Evolutionary conservation across 179 eudicot genomes (phyloP).

Genomic region (Beta macrorhiza): DNA sequence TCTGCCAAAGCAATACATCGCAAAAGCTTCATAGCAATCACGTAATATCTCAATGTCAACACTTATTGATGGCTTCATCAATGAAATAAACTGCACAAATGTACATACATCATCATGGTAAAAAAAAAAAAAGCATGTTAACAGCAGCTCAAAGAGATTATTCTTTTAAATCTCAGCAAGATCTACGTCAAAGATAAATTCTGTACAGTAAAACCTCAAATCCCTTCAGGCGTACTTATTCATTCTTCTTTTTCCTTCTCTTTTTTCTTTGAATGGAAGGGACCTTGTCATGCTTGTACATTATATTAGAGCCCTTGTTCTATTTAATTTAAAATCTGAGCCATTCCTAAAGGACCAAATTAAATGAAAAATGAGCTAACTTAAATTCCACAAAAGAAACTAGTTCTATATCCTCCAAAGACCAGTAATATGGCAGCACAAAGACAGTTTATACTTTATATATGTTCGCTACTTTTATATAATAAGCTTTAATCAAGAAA

Average conservation of each 20-base stretch:
- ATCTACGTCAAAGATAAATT: neutral
- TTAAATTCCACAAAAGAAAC: too few relatives aligned
- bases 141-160: neutral
- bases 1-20: conserved; percentile 99
- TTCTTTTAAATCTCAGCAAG: neutral
- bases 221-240: neutral
- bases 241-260: neutral
- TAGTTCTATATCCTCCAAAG: neutral
- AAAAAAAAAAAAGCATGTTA: neutral
- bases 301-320: neutral
- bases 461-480: neutral
- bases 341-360: neutral
- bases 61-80: conserved; percentile 82
- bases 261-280: neutral
- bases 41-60: conserved; percentile 89
- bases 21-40: conserved; percentile 98
- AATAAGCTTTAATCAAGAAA: neutral
- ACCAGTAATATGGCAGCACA: neutral
- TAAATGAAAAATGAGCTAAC: neutral
- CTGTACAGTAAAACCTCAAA: neutral
- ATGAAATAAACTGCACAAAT: conserved; percentile 72
- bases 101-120: conserved; percentile 7
- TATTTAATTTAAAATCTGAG: neutral
- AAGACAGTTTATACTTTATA: too few relatives aligned
- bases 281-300: neutral